Evolutionary conservation across 139 green algal genomes (phyloP), one percentile per base, ranked within the genome.

Genomic region (Eudorina sp.): DNA sequence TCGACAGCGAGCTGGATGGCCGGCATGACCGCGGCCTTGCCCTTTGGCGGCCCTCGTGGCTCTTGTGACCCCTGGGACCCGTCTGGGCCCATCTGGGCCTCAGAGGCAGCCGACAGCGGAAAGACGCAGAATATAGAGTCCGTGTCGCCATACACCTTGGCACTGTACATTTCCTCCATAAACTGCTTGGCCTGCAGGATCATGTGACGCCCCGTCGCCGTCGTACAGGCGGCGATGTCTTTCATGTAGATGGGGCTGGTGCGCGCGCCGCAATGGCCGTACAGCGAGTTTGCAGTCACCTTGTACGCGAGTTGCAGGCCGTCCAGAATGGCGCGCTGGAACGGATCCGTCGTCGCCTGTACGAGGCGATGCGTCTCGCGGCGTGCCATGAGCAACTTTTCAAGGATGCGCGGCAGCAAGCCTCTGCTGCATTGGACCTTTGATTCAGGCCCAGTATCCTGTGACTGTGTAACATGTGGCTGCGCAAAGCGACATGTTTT

Each of bases 271-370:
- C 81, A 8, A 11, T 72, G 36, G 18, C 87, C 87, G 41, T 91
- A 91, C 38, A 91, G 41, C 0, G 45, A 69, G 53, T 91, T 91
- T 27, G 87, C 87, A 4, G 79, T 86, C 1, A 91, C 48, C 66
- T 91, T 91, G 79, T 91, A 91, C 8, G 87, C 79, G 21, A 81
- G 70, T 53, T 91, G 87, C 48, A 88, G 51, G n/a, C 87, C 87
- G 53, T 91, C 87, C 41, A 91, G 79, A 4, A 91, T 69, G 1
- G 87, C 87, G 3, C 34, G 66, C 48, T 77, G 53, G 36, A 91
- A 91, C 13, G 48, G 11, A 13, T 55, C 48, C 69, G 40, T 38
- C 40, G 11, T 34, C 41, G 40, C 2, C 43, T 29, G 3, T 1
- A 48, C 31, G 48, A 34, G 36, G 2, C 31, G n/a, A 5, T 48